These are phyloP conservation scores for Vitis hybrid DNA, from an alignment of 177 flowering plant species.

Conservation along the genomic window DNA sequence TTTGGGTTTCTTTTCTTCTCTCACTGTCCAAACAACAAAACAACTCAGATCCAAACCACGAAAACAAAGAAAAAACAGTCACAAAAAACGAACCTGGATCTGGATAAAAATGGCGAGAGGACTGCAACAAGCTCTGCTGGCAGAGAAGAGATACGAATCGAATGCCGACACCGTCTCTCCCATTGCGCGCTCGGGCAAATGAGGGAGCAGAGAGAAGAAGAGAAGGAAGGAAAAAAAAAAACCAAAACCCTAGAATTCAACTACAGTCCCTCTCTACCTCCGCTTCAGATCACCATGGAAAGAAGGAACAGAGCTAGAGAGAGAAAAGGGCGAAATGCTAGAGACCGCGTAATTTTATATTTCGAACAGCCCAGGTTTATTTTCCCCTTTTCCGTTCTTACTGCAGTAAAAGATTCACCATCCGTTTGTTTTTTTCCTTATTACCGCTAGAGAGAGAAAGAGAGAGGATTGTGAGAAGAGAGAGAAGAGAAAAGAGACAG, in stretches of 20 bases:
- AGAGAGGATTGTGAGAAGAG: neutral
- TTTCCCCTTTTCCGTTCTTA: too few species aligned
- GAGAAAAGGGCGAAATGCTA: constrained; percentile 8
- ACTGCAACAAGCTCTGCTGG: constrained; percentile 63
- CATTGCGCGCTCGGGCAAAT: neutral
- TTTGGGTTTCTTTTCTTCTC: neutral
- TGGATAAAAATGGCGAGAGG: constrained; percentile 76
- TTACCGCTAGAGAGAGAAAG: neutral
- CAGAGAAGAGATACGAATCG: constrained; percentile 60
- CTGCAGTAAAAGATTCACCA: too few species aligned
- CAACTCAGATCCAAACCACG: neutral
- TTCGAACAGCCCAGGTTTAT: too few species aligned
- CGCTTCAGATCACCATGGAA: constrained; percentile 35
- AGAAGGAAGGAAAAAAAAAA: too few species aligned
- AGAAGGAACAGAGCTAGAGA: constrained; percentile 7
- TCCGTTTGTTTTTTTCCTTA: too few species aligned
- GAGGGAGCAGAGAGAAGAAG: too few species aligned
- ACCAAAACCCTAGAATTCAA: too few species aligned
- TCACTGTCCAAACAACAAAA: constrained; percentile 1
- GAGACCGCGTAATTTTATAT: constrained; percentile 17
- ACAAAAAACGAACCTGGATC: constrained; percentile 71
- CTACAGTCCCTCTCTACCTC: neutral
- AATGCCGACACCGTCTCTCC: constrained; percentile 35
- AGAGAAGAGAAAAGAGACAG: constrained; percentile 26
- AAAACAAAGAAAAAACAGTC: neutral